Percentiles rank a stretch among this genome's conserved stretches.
Evolutionary conservation across 352 stramenopile species (phyloP).

Genomic region (Phytophthora cryptogea): DNA sequence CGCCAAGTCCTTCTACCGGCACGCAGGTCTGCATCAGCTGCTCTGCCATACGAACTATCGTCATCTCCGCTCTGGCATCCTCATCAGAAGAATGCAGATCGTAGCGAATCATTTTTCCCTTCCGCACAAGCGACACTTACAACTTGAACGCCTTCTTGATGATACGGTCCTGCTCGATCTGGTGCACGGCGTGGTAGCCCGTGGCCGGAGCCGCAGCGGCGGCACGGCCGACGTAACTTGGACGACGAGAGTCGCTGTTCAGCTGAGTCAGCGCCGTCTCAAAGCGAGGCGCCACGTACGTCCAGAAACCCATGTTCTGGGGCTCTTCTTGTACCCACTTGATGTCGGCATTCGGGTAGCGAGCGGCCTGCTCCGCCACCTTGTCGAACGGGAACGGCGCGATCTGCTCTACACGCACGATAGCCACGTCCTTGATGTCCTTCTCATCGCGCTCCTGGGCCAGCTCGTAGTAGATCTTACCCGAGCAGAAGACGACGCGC

Average conservation of each 20-base stretch:
- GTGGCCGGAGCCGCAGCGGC: slow-evolving; percentile 95
- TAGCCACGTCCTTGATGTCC: slow-evolving; percentile 83
- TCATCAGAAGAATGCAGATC: neutral
- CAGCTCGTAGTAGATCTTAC: slow-evolving; percentile 99
- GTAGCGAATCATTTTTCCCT: neutral
- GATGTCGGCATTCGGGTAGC: slow-evolving; percentile 94
- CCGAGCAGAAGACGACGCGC: slow-evolving; percentile 93
- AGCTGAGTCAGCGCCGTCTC: slow-evolving; percentile 95
- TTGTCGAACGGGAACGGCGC: slow-evolving; percentile 97
- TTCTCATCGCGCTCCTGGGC: slow-evolving; percentile 87
- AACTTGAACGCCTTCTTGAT: slow-evolving; percentile 82
- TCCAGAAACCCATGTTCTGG: slow-evolving; percentile 97
- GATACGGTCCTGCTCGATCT: slow-evolving; percentile 93
- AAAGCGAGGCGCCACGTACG: slow-evolving; percentile 93
- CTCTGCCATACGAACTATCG: slow-evolving; percentile 7
- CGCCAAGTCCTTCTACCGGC: slow-evolving; percentile 31
- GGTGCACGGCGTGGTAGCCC: slow-evolving; percentile 94
- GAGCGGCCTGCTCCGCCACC: slow-evolving; percentile 85
- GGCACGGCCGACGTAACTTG: slow-evolving; percentile 93
- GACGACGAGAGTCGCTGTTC: slow-evolving; percentile 85
- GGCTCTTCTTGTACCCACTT: slow-evolving; percentile 96
- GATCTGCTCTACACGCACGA: slow-evolving; percentile 97
- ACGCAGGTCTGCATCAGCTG: slow-evolving; percentile 12
- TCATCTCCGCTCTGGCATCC: slow-evolving; percentile 10
- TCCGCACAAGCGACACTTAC: slow-evolving; percentile 27